Conservation (phyloP, 805 yeast species). For the Candida morakotiae region DNA sequence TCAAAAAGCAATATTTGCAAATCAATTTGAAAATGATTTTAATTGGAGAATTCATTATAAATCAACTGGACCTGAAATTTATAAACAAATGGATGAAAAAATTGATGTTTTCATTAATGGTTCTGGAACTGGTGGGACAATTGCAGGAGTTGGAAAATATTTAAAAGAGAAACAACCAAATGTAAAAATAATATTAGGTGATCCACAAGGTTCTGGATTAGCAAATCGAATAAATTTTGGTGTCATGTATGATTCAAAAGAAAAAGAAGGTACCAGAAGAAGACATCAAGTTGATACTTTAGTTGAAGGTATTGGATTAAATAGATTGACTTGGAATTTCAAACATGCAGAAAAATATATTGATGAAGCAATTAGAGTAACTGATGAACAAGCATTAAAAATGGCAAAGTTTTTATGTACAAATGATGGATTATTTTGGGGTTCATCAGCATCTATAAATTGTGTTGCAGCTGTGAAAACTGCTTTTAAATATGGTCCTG, state of each 20-base stretch:
- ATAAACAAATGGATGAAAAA: constrained; percentile 50
- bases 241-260: constrained; percentile 88
- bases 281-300: constrained; percentile 95
- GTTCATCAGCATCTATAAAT: constrained; percentile 90
- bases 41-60: constrained; percentile 83
- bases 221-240: constrained; percentile 82
- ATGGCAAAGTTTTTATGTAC: constrained; percentile 85
- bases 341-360: constrained; percentile 62
- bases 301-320: constrained; percentile 91
- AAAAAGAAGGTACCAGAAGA: constrained; percentile 88
- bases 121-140: constrained; percentile 97
- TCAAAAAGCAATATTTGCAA: constrained; percentile 74
- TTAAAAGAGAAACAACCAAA: constrained; percentile 59
- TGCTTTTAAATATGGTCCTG: constrained; percentile 44
- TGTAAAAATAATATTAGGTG: constrained; percentile 67
- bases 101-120: constrained; percentile 83
- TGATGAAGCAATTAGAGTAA: constrained; percentile 76
- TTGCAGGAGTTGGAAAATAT: constrained; percentile 80
- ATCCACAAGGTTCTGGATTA: constrained; percentile 94
- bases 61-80: constrained; percentile 94
- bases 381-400: constrained; percentile 73
- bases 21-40: constrained; percentile 90
- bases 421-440: constrained; percentile 86
- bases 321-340: constrained; percentile 81
- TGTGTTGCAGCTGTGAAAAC: constrained; percentile 81